phyloP scores from a whole-genome alignment of 306 rosid species.

The Casuarina cunninghamiana region DNA sequence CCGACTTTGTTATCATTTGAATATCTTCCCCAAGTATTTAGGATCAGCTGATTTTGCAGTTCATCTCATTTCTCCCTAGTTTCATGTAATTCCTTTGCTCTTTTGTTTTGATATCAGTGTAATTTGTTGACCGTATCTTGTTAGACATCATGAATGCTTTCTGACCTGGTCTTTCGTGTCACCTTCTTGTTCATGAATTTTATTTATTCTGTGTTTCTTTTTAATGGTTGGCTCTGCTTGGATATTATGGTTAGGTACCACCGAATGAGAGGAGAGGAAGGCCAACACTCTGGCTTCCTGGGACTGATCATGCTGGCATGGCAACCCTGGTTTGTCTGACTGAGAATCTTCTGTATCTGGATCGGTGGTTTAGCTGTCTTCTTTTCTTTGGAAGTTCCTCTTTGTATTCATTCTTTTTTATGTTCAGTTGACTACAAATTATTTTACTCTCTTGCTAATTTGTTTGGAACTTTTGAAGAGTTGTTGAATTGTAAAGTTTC shows the following conservation, averaged over 20 bases:
- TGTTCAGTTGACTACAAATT: not conserved
- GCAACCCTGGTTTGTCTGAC: constrained; percentile 81
- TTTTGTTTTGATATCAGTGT: not conserved
- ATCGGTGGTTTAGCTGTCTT: constrained; percentile 12
- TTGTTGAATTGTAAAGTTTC: not conserved
- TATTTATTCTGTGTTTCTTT: constrained; percentile 3
- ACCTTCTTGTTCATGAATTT: not conserved
- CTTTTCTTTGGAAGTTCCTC: constrained; percentile 14
- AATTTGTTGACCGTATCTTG: not conserved
- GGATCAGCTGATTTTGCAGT: not conserved
- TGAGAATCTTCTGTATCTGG: constrained; percentile 6
- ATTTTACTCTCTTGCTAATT: not conserved
- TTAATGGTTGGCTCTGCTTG: constrained; percentile 40
- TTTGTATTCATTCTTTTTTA: constrained; percentile 2
- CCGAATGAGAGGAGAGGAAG: constrained; percentile 82
- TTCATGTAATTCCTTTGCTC: not conserved
- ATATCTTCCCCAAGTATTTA: not conserved
- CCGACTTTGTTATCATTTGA: not conserved
- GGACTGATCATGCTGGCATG: constrained; percentile 99
- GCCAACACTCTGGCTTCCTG: constrained; percentile 97
- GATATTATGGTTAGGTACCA: constrained; percentile 96
- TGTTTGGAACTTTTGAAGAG: too few species aligned
- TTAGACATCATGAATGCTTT: not conserved
- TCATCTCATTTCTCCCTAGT: too few species aligned
- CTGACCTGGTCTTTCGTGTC: constrained; percentile 12